Conservation (phyloP, 1,139 yeast genomes). For the Blastobotrys serpentis region DNA sequence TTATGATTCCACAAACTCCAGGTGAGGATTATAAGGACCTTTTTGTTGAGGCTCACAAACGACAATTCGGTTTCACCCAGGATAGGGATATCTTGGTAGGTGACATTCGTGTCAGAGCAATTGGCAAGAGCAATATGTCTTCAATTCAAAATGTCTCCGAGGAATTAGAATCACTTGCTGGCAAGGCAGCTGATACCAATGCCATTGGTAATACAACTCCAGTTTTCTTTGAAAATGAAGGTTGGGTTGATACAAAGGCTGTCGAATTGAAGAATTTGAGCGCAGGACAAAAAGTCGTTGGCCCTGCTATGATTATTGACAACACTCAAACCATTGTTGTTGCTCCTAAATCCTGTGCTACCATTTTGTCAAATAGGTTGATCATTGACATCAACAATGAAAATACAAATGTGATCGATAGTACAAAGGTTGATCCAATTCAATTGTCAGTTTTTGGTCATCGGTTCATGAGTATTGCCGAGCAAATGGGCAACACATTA, state of each 20-base stretch:
- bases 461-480: conserved; percentile 85
- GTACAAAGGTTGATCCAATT: conserved; percentile 56
- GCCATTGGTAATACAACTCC: conserved; percentile 33
- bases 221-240: conserved; percentile 47
- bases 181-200: conserved; percentile 7
- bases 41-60: conserved; percentile 53
- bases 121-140: conserved; percentile 45
- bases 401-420: conserved; percentile 36
- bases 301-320: conserved; percentile 85
- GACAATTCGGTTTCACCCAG: conserved; percentile 70
- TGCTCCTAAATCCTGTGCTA: conserved; percentile 67
- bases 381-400: conserved; percentile 40
- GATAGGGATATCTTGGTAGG: conserved; percentile 69
- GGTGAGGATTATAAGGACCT: conserved; percentile 36
- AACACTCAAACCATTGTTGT: conserved; percentile 83
- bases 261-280: conserved; percentile 50
- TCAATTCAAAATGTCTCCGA: conserved; percentile 24
- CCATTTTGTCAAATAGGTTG: conserved; percentile 59
- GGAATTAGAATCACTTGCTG: conserved; percentile 19
- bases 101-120: conserved; percentile 73
- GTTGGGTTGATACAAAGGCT: conserved; percentile 54
- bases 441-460: conserved; percentile 77
- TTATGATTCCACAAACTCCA: conserved; percentile 54
- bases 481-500: conserved; percentile 81
- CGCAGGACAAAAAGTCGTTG: conserved; percentile 55